Percentiles rank a stretch among this genome's conserved stretches.
These are phyloP conservation scores for Aspergillus japonicus DNA, from an alignment of 2,329 filamentous ascomycete species.

Conservation along the genomic window DNA sequence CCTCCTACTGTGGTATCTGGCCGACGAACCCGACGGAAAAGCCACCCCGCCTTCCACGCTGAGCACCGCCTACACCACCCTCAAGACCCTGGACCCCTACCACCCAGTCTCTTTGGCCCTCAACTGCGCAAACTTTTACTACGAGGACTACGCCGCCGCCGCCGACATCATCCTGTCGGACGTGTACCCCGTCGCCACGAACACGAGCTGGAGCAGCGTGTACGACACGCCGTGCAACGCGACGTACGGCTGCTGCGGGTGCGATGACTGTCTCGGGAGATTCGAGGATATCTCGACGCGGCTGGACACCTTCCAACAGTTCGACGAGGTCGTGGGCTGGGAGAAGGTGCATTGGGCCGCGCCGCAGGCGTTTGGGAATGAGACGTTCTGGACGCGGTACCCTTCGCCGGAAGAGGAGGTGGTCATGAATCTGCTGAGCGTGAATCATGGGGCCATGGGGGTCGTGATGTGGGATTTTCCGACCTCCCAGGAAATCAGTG, in stretches of 20 bases:
- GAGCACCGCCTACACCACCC: neutral
- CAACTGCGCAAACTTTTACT: slow-evolving; percentile 2
- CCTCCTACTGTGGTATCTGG: neutral
- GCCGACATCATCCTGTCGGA: slow-evolving; percentile 2
- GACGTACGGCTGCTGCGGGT: slow-evolving; percentile 1
- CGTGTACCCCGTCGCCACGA: neutral
- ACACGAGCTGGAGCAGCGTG: neutral
- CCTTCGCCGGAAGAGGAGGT: neutral
- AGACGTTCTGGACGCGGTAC: slow-evolving; percentile 1
- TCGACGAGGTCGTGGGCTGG: neutral
- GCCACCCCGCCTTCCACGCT: neutral
- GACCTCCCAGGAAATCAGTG: neutral
- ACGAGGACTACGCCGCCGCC: neutral
- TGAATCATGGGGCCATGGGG: neutral
- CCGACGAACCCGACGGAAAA: slow-evolving; percentile 3
- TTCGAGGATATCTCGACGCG: neutral
- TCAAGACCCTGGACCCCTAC: neutral
- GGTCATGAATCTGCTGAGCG: neutral
- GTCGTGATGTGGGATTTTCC: slow-evolving; percentile 5
- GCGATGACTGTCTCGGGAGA: neutral
- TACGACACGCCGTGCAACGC: slow-evolving; percentile 2
- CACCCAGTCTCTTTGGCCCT: neutral
- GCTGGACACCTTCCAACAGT: neutral
- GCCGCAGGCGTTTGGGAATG: slow-evolving; percentile 5
- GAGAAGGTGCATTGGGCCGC: slow-evolving; percentile 5